Evolutionary conservation across 345 rosid genomes (phyloP), one percentile per base, ranked within the genome.

Genomic region (Ailanthus altissimus): DNA sequence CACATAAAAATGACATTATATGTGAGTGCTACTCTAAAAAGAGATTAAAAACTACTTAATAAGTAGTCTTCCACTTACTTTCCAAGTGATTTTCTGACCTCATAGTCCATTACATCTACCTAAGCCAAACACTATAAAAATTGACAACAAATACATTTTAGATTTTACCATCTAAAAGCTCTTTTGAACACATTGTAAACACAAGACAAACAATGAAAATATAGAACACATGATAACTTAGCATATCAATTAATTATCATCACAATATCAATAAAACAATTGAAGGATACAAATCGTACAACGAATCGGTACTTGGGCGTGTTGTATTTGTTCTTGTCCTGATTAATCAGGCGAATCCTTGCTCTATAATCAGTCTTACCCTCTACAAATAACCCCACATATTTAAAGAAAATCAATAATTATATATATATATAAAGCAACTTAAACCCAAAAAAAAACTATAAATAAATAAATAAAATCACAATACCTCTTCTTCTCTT

Each of bases 331-430:
- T 91, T 93, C 83, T 93, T 93, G 65, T 91, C 94, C 73, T 93
- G 94, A 79, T 93, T 93, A 67, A 88, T 90, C 23, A 90, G 85
- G 50, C 94, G 92, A 75, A 91, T 93, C 74, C 98, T 89, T 9
- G 97, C 97, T 43, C 97, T 81, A 63, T 93, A 93, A 78, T 93
- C 98, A 3, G 98, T 93, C 89, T 93, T 93, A 14, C 98, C 98
- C 77, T 75, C 98, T 93, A 81, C 40, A 73, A 5, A 47, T 8
- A 45, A 71, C 21, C 25, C 16, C 23, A 61, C 64, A 77, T 18
- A 18, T 64, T 43, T 28, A 69, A 54, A 40, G 4, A 32, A 71
- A 47, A 21, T 14, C 40, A 10, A 10, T 58, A 69, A 66, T 7
- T 4, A 14, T 5, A 58, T 5, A 58, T 23, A 75, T 38, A 60